phyloP scores from a whole-genome alignment of 345 rosid genomes.

The Capsella bursapastoris region DNA sequence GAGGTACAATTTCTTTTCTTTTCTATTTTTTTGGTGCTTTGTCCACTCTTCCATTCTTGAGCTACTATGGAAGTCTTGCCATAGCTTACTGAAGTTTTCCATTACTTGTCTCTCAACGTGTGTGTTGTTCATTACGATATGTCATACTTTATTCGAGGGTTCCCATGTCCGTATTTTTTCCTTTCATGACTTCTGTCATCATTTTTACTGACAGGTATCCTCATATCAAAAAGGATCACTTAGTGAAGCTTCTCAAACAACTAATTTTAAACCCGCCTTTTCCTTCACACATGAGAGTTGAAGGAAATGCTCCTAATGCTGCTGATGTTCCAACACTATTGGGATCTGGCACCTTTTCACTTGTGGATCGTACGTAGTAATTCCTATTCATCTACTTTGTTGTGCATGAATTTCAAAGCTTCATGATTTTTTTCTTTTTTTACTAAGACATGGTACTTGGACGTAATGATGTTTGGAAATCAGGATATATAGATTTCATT shows the following conservation, averaged over 20 bases:
- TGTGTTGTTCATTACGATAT: neutral
- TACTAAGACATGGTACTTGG: conserved; percentile 7
- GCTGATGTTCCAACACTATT: conserved; percentile 90
- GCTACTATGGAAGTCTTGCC: conserved; percentile 20
- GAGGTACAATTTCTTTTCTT: conserved; percentile 53
- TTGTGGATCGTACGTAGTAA: conserved; percentile 68
- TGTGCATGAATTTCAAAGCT: neutral
- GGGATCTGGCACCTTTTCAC: conserved; percentile 90
- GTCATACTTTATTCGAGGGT: neutral
- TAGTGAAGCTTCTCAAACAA: conserved; percentile 93
- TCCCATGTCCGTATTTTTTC: conserved; percentile 4
- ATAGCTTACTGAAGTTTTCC: neutral
- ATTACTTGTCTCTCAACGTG: conserved; percentile 13
- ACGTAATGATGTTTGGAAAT: conserved; percentile 12
- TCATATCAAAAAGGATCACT: conserved; percentile 82
- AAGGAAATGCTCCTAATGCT: conserved; percentile 65
- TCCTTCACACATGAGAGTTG: conserved; percentile 52
- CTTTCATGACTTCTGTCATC: conserved; percentile 34
- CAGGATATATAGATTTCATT: neutral
- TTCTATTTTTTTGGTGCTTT: neutral
- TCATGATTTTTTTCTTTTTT: neutral
- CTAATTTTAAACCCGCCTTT: conserved; percentile 56
- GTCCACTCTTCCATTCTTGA: neutral
- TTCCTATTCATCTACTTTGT: conserved; percentile 23
- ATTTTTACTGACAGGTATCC: conserved; percentile 66